Base-by-base conservation (phyloP, 768 basidiomycete species). In the Hericium coralloides region DNA sequence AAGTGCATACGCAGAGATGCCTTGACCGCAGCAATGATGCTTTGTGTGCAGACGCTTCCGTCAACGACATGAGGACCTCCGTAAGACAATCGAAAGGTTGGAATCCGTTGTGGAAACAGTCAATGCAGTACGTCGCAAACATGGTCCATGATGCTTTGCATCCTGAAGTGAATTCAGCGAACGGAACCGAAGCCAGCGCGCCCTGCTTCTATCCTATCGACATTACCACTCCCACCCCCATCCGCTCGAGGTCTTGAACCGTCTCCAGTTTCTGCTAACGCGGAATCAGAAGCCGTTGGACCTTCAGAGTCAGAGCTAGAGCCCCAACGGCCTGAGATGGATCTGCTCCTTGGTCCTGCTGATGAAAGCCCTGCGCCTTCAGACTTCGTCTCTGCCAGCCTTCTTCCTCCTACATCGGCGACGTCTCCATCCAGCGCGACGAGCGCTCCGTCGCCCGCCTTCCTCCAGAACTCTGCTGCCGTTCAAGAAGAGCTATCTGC, bases 401-500 rank as follows among this genome's bases (percentile, higher is more conserved):
- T 59, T 58, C 1, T 55, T 74, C 12, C 66, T 69, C 4, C 57
- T 71, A 37, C 71, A 70, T 22, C 47, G 55, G 59, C 9, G 54
- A 55, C 37, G 52, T 59, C 22, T 61, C 59, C 68, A 12, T 55
- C 68, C 1, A 59, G 64, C 1, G 66, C 64, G 5, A 62, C 69
- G 12, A 31, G 31, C 31, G 31, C 31, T 8, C 31, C 31, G 10
- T 62, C 64, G 20, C 73, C 74, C 3, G 70, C 74, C 4, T 73
- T 76, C 63, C 69, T 79, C 22, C 77, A 81, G 63, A 79, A 81
- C 58, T 80, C 85, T 38, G 58, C 45, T 8, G 75, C 78, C 0
- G 71, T 87, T 2, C 92, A 95, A 23, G 80, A 90, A 52, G 81
- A 89, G 22, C 80, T 95, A 49, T 79, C 88, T 0, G 74, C 75